phyloP scores from a whole-genome alignment of 2,329 filamentous ascomycete genomes.

The Pochonia chlamydosporia region DNA sequence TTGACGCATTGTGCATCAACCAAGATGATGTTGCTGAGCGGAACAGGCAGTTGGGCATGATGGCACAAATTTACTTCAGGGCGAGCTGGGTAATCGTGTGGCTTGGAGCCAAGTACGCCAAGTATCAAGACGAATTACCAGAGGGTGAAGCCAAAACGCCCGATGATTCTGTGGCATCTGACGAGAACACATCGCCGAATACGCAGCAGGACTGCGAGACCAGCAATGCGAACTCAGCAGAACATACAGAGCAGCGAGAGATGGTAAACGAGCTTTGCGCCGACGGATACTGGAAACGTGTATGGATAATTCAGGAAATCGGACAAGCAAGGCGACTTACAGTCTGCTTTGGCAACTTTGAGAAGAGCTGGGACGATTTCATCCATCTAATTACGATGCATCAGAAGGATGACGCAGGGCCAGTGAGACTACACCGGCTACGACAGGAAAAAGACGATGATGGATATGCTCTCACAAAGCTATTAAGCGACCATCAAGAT shows the following conservation, averaged over 20 bases:
- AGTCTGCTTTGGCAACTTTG: constrained; percentile 16
- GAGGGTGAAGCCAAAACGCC: background rate
- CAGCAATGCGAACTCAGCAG: background rate
- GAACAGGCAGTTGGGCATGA: constrained; percentile 11
- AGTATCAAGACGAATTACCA: background rate
- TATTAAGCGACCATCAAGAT: constrained; percentile 17
- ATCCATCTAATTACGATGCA: constrained; percentile 12
- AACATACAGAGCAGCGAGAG: background rate
- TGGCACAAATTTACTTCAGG: constrained; percentile 11
- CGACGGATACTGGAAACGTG: background rate
- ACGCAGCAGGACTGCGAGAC: background rate
- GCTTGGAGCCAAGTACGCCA: constrained; percentile 4
- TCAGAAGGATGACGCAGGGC: constrained; percentile 7
- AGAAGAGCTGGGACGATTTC: constrained; percentile 13
- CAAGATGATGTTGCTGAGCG: constrained; percentile 10
- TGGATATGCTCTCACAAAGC: constrained; percentile 1
- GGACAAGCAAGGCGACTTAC: constrained; percentile 14
- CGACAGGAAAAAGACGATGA: background rate
- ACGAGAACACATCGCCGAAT: background rate
- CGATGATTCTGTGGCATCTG: background rate
- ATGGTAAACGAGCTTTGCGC: background rate
- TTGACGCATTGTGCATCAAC: constrained; percentile 15
- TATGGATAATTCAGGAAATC: constrained; percentile 21
- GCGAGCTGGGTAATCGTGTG: constrained; percentile 12
- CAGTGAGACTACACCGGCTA: constrained; percentile 14